Percentiles rank a stretch among this genome's conserved stretches.
Conservation (phyloP, 208 protist genomes). For the Blechomonas ayalai region DNA sequence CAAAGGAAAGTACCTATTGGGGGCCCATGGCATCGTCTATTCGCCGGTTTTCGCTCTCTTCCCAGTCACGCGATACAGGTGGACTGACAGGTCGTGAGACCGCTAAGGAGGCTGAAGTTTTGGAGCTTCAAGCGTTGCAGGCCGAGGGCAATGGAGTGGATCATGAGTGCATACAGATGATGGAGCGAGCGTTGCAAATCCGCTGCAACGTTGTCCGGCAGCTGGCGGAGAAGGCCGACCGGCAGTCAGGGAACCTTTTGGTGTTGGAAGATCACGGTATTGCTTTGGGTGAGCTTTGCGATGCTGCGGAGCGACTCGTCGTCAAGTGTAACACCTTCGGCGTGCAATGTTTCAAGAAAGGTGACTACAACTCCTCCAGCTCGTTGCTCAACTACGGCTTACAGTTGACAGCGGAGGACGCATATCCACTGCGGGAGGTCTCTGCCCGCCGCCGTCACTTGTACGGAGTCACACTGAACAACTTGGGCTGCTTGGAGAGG, state of each 20-base stretch:
- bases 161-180: slow-evolving; percentile 48
- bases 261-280: neutral
- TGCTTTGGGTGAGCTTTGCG: slow-evolving; percentile 32
- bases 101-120: slow-evolving; percentile 41
- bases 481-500: slow-evolving; percentile 86
- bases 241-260: slow-evolving; percentile 9
- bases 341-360: slow-evolving; percentile 71
- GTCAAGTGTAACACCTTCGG: slow-evolving; percentile 64
- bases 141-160: slow-evolving; percentile 45
- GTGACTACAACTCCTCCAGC: slow-evolving; percentile 46
- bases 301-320: slow-evolving; percentile 69
- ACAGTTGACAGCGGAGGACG: slow-evolving; percentile 53
- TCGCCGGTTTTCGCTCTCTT: slow-evolving; percentile 23
- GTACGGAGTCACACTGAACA: slow-evolving; percentile 81
- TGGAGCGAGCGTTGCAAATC: slow-evolving; percentile 77
- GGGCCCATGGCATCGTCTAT: slow-evolving; percentile 5
- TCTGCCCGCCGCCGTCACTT: slow-evolving; percentile 58
- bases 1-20: no score
- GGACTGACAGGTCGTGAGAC: slow-evolving; percentile 48
- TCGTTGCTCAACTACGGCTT: slow-evolving; percentile 58
- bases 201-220: slow-evolving; percentile 28
- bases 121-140: slow-evolving; percentile 51
- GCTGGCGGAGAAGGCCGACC: slow-evolving; percentile 14
- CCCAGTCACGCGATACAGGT: slow-evolving; percentile 18
- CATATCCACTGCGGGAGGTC: slow-evolving; percentile 58